Evolutionary conservation across 345 rosid species (phyloP), one percentile per base, ranked within the genome.

Genomic region (Draba incana): DNA sequence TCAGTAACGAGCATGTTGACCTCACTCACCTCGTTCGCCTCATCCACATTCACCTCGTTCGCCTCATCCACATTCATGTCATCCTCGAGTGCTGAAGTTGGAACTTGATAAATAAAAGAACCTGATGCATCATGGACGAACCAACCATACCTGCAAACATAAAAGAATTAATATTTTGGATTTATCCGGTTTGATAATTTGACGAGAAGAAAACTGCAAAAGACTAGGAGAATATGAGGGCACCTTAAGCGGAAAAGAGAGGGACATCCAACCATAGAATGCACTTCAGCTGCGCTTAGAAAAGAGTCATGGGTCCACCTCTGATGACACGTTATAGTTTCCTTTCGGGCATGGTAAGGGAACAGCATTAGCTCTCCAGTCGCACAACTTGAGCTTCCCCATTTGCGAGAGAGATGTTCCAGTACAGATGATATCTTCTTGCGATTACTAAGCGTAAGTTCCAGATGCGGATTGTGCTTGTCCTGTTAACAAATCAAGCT

Each of bases 381-480:
- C 35, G 93, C 97, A 60, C 81, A 78, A 79, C 84, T 86, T 57
- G 97, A 88, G 78, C 80, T 72, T 30, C 99, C 99, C 99, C 99
- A 95, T 80, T 95, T 95, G 66, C 96, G 87, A 69, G 77, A 86
- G 64, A 95, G 81, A 85, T 95, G 99, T 78, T 94, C 99, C 74
- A 92, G 61, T 41, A 94, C 84, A 14, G 99, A 95, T 66, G 99
- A 88, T 79, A 95, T 85, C 85, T 92, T 95, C 82, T 95, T 95
- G 62, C 97, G 88, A 52, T 78, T 80, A 62, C 96, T 86, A 73
- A 95, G 98, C 38, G 99, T 92, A 75, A 95, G 99, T 82, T 95
- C 99, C 78, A 95, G 82, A 76, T 85, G 84, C 5, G 99, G 99
- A 73, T 95, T 95, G 69, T 84, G 99, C 65, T 89, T 86, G 75